phyloP scores from a whole-genome alignment of 805 yeast genomes.

The Kodamaea laetipori region DNA sequence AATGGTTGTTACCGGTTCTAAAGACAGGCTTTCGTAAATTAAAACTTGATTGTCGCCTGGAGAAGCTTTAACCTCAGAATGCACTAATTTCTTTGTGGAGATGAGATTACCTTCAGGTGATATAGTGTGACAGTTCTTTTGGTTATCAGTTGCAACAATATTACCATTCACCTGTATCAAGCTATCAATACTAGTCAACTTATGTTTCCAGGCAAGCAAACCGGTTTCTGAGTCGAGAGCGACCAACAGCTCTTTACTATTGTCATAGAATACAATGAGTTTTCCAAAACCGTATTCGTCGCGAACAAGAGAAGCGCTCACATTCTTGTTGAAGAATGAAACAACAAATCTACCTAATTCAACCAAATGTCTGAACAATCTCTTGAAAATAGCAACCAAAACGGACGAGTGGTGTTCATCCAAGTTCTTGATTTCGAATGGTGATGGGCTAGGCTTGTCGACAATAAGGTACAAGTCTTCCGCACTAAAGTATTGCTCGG shows the following conservation, averaged over 20 bases:
- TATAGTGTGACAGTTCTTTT: neutral
- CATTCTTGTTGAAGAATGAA: conserved; percentile 12
- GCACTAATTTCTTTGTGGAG: neutral
- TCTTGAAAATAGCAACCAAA: conserved; percentile 13
- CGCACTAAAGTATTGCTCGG: conserved; percentile 7
- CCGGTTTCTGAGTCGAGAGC: conserved; percentile 16
- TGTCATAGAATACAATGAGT: conserved; percentile 31
- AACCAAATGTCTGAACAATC: conserved; percentile 35
- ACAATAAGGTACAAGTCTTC: conserved; percentile 24
- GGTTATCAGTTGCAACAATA: conserved; percentile 18
- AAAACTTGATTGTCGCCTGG: neutral
- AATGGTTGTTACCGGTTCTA: too few relatives aligned
- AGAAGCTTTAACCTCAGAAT: too few relatives aligned
- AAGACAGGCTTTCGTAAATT: too few relatives aligned
- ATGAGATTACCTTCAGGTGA: neutral
- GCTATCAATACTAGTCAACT: conserved; percentile 10
- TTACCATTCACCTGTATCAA: conserved; percentile 18
- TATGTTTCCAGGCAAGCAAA: conserved; percentile 10
- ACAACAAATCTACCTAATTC: conserved; percentile 33
- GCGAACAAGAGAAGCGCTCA: conserved; percentile 3
- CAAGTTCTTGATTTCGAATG: conserved; percentile 29
- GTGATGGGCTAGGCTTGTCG: conserved; percentile 33
- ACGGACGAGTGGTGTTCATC: conserved; percentile 25
- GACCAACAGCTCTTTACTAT: conserved; percentile 7
- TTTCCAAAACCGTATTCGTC: conserved; percentile 37